Evolutionary conservation across 192 early-diverging fungal genomes (phyloP).

Genomic region (Geranomyces michiganensis): DNA sequence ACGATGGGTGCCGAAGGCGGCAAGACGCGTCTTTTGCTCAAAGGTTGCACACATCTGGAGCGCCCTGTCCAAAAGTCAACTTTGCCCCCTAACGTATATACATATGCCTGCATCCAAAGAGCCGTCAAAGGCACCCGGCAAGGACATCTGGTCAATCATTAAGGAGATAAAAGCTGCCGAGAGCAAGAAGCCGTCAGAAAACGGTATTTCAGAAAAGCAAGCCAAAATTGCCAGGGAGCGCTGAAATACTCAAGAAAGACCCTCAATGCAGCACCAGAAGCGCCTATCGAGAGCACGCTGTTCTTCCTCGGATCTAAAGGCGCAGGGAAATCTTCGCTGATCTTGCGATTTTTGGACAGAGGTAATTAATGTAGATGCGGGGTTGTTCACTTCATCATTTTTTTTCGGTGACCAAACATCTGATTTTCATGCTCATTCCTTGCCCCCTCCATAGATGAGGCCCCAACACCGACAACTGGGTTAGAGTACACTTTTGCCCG

Average conservation of each 20-base stretch:
- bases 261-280: constrained; percentile 27
- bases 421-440: too few relatives aligned
- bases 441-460: constrained; percentile 53
- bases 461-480: constrained; percentile 46
- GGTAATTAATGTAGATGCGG: too few relatives aligned
- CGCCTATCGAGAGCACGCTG: constrained; percentile 45
- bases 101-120: too few relatives aligned
- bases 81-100: too few relatives aligned
- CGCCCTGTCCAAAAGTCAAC: too few relatives aligned
- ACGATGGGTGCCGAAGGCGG: too few relatives aligned
- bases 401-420: too few relatives aligned
- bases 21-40: too few relatives aligned
- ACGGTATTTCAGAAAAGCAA: not conserved
- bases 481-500: constrained; percentile 58
- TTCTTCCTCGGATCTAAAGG: constrained; percentile 46
- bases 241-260: not conserved
- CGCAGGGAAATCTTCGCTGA: constrained; percentile 48
- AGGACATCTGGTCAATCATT: constrained; percentile 54
- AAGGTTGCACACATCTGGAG: too few relatives aligned
- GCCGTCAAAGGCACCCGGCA: constrained; percentile 9
- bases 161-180: constrained; percentile 43
- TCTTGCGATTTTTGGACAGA: constrained; percentile 53
- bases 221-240: not conserved
- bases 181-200: constrained; percentile 30
- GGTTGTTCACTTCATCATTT: too few relatives aligned